Percentiles rank a stretch among this genome's conserved stretches.
These are phyloP conservation scores for Amaranthus palmeri DNA, from an alignment of 148 eudicot genomes.

Conservation along the genomic window DNA sequence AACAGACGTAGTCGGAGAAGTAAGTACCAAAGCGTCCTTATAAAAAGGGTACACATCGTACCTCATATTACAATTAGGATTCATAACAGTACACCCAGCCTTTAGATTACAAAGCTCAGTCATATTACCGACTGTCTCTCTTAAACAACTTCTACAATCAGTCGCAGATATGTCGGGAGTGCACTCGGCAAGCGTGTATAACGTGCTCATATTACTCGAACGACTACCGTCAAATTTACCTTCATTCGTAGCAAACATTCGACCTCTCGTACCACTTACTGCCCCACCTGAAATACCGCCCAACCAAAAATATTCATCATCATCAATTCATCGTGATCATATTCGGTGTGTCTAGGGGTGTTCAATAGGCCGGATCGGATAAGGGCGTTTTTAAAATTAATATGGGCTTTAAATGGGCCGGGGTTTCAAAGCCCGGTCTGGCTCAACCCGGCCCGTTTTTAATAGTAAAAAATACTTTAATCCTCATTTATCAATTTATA, in stretches of 20 bases:
- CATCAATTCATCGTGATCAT: too few relatives aligned
- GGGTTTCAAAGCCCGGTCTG: too few relatives aligned
- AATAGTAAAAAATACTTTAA: too few relatives aligned
- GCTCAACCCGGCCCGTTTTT: too few relatives aligned
- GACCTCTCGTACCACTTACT: slow-evolving; percentile 7
- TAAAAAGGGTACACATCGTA: slow-evolving; percentile 29
- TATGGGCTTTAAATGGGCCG: too few relatives aligned
- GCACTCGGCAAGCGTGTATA: slow-evolving; percentile 31
- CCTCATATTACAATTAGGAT: slow-evolving; percentile 31
- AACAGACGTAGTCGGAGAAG: slow-evolving; percentile 8
- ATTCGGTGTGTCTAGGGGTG: too few relatives aligned
- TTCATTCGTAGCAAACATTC: slow-evolving; percentile 27
- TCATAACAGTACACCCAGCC: slow-evolving; percentile 35
- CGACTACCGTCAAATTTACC: slow-evolving; percentile 18
- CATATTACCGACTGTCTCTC: slow-evolving; percentile 23
- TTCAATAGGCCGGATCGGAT: too few relatives aligned
- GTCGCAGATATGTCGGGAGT: slow-evolving; percentile 25
- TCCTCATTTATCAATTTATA: too few relatives aligned
- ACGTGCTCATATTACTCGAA: slow-evolving; percentile 7
- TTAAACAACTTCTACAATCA: slow-evolving; percentile 26
- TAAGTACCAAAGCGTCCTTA: slow-evolving; percentile 10
- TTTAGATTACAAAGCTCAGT: slow-evolving; percentile 26
- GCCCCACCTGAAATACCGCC: not conserved
- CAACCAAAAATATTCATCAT: too few relatives aligned
- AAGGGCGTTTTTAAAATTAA: too few relatives aligned